These are phyloP conservation scores for Penicillium oxalicum DNA, from an alignment of 2,329 filamentous ascomycete species.

Conservation along the genomic window DNA sequence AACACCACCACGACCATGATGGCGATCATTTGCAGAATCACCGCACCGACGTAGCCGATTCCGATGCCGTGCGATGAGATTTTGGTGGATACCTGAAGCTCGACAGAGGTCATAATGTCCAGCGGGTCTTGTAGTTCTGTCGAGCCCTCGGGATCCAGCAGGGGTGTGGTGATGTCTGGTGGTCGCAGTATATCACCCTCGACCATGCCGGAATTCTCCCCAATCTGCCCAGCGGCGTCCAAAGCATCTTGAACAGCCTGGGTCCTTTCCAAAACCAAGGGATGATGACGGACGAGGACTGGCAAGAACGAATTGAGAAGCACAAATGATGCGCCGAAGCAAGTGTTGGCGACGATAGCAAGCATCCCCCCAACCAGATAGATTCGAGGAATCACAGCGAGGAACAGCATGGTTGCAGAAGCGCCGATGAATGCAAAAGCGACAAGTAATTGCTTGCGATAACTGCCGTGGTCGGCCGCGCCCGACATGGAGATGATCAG, in stretches of 20 bases:
- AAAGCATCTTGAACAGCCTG: constrained; percentile 1
- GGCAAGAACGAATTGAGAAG: constrained; percentile 93
- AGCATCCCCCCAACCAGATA: constrained; percentile 78
- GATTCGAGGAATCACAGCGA: constrained; percentile 66
- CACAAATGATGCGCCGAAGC: constrained; percentile 91
- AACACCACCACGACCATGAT: constrained; percentile 70
- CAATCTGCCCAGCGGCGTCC: constrained; percentile 1
- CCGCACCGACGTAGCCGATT: constrained; percentile 82
- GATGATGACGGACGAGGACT: constrained; percentile 80
- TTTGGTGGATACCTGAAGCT: constrained; percentile 76
- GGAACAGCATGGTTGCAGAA: constrained; percentile 78
- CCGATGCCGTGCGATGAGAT: constrained; percentile 91
- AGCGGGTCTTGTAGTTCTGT: constrained; percentile 3
- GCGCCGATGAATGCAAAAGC: constrained; percentile 79
- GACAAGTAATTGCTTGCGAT: constrained; percentile 81
- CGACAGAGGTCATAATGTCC: constrained; percentile 44
- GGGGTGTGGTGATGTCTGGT: constrained; percentile 22
- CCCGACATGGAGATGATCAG: constrained; percentile 95
- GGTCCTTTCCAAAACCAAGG: constrained; percentile 41
- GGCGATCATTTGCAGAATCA: constrained; percentile 75
- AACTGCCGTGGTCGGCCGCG: constrained; percentile 87
- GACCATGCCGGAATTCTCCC: constrained; percentile 1
- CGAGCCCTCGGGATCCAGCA: constrained; percentile 17
- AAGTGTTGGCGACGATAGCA: constrained; percentile 86
- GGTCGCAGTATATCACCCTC: not conserved